A percentile compares a stretch with the other conserved stretches of the same genome.
Conservation (phyloP, 306 rosid species). For the Arachis hypogaea region DNA sequence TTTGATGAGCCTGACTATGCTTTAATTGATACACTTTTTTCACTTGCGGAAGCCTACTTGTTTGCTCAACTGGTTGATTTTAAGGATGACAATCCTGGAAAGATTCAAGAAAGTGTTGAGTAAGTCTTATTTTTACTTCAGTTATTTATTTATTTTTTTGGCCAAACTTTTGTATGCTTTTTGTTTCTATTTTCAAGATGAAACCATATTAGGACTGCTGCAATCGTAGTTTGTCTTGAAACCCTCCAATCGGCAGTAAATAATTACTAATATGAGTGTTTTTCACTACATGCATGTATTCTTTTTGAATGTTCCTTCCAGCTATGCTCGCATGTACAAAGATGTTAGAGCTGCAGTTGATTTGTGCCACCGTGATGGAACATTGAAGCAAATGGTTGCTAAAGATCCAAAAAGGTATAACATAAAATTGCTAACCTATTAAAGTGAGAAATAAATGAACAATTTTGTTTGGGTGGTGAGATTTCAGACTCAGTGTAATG, state of each 20-base stretch:
- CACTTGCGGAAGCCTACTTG: conserved; percentile 96
- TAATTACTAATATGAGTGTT: conserved; percentile 9
- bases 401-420: conserved; percentile 78
- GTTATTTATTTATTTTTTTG: conserved; percentile 2
- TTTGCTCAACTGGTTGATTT: conserved; percentile 94
- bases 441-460: conserved; percentile 22
- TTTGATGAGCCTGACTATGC: conserved; percentile 97
- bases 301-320: conserved; percentile 41
- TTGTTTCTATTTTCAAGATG: conserved; percentile 29
- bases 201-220: conserved; percentile 6
- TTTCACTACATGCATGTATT: conserved; percentile 17
- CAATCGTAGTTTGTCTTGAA: conserved; percentile 17
- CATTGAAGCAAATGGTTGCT: conserved; percentile 97
- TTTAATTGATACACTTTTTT: conserved; percentile 90
- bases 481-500: conserved; percentile 5
- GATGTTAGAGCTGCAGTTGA: conserved; percentile 99
- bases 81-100: conserved; percentile 67
- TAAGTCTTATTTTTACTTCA: conserved; percentile 51
- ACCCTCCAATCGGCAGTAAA: conserved; percentile 21
- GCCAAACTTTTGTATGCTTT: not conserved
- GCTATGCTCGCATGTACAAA: conserved; percentile 87
- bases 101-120: conserved; percentile 66
- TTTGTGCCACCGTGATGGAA: conserved; percentile 98
- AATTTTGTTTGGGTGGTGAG: conserved; percentile 21
- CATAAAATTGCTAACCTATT: conserved; percentile 23